phyloP scores from a whole-genome alignment of 371 early-diverging fungal genomes.

The Mortierella sp. region DNA sequence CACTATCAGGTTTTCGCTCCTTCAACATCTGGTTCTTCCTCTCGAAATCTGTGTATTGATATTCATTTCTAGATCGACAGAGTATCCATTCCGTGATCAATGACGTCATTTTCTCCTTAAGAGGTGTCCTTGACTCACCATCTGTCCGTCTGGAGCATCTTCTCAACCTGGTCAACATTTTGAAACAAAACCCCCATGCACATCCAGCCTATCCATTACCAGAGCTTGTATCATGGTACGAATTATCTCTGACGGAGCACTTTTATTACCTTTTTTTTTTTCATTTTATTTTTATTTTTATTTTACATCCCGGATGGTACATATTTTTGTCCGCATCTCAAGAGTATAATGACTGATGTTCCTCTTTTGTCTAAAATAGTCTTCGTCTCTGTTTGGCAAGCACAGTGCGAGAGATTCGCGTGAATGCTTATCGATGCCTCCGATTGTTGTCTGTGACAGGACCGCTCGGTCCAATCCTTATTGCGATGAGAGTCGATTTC shows the following conservation, averaged over 20 bases:
- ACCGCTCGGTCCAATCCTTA: slow-evolving; percentile 33
- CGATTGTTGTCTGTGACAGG: slow-evolving; percentile 43
- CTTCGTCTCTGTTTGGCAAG: slow-evolving; percentile 65
- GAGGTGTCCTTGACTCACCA: slow-evolving; percentile 36
- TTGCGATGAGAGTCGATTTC: slow-evolving; percentile 25
- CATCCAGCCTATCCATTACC: slow-evolving; percentile 48
- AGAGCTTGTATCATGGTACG: slow-evolving; percentile 43
- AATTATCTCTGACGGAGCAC: background rate
- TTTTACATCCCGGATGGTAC: too few relatives aligned
- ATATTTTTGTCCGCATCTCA: too few relatives aligned
- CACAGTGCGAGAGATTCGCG: slow-evolving; percentile 61
- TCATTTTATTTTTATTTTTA: too few relatives aligned
- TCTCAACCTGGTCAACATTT: slow-evolving; percentile 36
- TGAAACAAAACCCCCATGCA: slow-evolving; percentile 42
- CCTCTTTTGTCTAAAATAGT: slow-evolving; percentile 33
- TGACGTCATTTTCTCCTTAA: slow-evolving; percentile 34
- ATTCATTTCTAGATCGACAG: slow-evolving; percentile 34
- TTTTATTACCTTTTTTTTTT: background rate
- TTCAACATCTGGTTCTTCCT: too few relatives aligned
- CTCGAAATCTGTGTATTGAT: too few relatives aligned
- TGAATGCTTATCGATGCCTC: slow-evolving; percentile 54
- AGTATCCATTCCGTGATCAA: slow-evolving; percentile 43
- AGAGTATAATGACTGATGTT: background rate
- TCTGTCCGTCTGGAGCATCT: slow-evolving; percentile 43
- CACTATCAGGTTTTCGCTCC: too few relatives aligned